Conservation (phyloP, 768 basidiomycete species). For the Mycena venus region DNA sequence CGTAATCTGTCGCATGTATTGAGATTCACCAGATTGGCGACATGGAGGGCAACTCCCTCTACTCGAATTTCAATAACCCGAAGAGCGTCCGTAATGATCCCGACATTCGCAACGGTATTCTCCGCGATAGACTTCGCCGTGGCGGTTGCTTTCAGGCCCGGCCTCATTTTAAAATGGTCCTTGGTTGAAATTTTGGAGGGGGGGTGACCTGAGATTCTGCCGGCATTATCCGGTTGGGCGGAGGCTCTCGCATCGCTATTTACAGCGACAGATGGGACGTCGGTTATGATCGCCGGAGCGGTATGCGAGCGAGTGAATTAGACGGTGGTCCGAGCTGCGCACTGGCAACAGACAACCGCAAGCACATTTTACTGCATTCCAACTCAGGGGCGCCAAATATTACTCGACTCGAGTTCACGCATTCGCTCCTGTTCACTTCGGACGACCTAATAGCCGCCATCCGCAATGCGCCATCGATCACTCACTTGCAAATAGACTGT, state of each 20-base stretch:
- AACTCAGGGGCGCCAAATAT: constrained; percentile 1
- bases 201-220: constrained; percentile 1
- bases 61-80: constrained; percentile 1
- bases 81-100: neutral
- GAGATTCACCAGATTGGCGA: constrained; percentile 3
- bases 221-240: neutral
- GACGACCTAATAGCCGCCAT: neutral
- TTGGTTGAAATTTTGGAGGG: neutral
- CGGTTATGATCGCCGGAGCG: constrained; percentile 1
- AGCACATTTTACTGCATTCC: constrained; percentile 1
- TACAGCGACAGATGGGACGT: neutral
- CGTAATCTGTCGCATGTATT: constrained; percentile 1
- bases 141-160: neutral
- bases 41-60: neutral
- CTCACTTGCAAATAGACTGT: neutral
- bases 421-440: neutral
- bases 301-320: constrained; percentile 2
- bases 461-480: neutral
- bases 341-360: constrained; percentile 1
- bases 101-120: neutral
- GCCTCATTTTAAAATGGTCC: neutral
- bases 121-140: neutral
- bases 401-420: neutral
- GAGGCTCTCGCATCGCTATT: neutral
- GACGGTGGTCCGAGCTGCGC: neutral